A percentile compares a stretch with the other conserved stretches of the same genome.
Evolutionary conservation across 495 filamentous ascomycete species (phyloP).

Genomic region (Aspergillus sclerotiicarbonarius): DNA sequence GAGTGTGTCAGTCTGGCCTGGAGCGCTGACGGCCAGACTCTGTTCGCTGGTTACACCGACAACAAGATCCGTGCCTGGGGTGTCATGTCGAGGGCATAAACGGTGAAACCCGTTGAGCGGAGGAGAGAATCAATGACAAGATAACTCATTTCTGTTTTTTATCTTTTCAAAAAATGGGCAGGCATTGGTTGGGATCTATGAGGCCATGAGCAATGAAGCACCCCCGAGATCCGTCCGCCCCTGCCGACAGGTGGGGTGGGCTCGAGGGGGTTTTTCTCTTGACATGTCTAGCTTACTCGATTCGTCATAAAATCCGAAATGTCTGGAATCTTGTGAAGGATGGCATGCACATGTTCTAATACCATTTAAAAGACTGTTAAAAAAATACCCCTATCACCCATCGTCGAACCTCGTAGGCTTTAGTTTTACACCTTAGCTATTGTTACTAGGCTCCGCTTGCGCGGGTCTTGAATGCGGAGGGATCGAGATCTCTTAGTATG

Average conservation of each 20-base stretch:
- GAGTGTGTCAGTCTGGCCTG: slow-evolving; percentile 97
- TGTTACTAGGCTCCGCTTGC: no score
- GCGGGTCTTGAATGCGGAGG: no score
- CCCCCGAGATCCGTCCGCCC: no score
- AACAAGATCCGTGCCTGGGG: slow-evolving; percentile 99
- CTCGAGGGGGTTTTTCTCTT: slow-evolving; percentile 29
- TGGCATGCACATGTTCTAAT: slow-evolving; percentile 44
- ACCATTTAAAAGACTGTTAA: slow-evolving; percentile 37
- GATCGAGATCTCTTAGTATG: no score
- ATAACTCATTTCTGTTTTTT: slow-evolving; percentile 21
- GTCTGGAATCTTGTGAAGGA: slow-evolving; percentile 38
- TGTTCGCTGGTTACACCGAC: slow-evolving; percentile 99
- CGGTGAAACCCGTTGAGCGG: slow-evolving; percentile 5
- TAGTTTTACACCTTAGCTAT: no score
- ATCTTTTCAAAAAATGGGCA: slow-evolving; percentile 35
- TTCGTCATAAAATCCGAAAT: slow-evolving; percentile 33
- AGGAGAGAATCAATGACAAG: slow-evolving; percentile 19
- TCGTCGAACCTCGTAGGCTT: slow-evolving; percentile 3
- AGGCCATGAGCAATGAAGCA: slow-evolving; percentile 52
- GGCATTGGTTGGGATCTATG: slow-evolving; percentile 49
- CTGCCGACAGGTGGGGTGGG: no score
- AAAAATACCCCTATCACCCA: slow-evolving; percentile 32
- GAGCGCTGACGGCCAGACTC: slow-evolving; percentile 96
- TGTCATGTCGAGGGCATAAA: slow-evolving; percentile 73
- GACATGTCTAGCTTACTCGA: slow-evolving; percentile 41